Base-by-base conservation (phyloP, 805 yeast genomes). In the Spencermartinsiella europaea region DNA sequence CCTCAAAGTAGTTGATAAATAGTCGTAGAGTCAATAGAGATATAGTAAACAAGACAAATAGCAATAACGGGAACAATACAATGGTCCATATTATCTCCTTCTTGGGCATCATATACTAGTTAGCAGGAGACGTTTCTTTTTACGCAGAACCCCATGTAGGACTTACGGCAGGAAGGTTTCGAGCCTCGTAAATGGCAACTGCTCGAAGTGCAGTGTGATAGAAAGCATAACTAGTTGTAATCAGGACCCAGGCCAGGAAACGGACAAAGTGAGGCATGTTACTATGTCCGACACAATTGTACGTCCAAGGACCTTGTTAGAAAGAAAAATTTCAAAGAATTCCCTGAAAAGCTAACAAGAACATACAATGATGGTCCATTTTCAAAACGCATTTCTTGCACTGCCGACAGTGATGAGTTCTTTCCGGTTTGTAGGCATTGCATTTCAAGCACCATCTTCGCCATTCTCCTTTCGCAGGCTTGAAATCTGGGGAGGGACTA, bases 291-390 rank as follows among this genome's bases (percentile, higher is more conserved):
- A 90, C 91, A 60, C 96, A 90, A 60, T 86, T 90, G 63, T 79
- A 76, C 0, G 95, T 87, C 96, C 96, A 90, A 0, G 96, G 96
- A 28, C 48, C 48, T 45, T 25, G 31, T 25, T 12, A 25, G 31
- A 7, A 25, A 7, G 12, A 17, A 31, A 21, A 42, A 7, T 19
- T 15, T 4, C 3, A 31, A 10, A 8, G 8, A 7, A 15, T 17
- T 8, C 16, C 38, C 12, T 10, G 12, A 10, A 10, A 20, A 40
- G 3, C n/a, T 35, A 31, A 40, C 4, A 12, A 17, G 20, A 33
- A 36, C 49, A 7, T 46, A 61, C 83, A 82, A 66, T 89, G 96
- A 62, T 89, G 97, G 63, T 89, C 97, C 96, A 89, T 90, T 60
- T 78, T 76, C 47, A 89, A 62, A n/a, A 89, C 82, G 64, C 96